phyloP scores from a whole-genome alignment of 2,329 filamentous ascomycete species.

The Colletotrichum spaethianum region DNA sequence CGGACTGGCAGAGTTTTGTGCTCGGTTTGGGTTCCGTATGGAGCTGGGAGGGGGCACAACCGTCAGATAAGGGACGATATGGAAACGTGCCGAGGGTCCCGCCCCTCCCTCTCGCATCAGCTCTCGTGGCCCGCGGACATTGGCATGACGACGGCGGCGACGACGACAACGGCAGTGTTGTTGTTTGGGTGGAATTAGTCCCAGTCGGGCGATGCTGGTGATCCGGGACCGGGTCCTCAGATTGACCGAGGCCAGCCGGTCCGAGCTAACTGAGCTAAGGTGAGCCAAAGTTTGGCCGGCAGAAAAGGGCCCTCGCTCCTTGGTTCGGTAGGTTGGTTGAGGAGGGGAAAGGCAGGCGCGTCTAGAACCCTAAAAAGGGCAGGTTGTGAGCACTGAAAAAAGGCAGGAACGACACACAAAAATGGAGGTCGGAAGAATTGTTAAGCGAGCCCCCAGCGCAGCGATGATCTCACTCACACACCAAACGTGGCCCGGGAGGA shows the following conservation, averaged over 20 bases:
- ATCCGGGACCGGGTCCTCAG: conserved; percentile 27
- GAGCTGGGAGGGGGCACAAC: conserved; percentile 13
- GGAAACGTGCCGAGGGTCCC: conserved; percentile 30
- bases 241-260: conserved; percentile 26
- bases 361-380: conserved; percentile 37
- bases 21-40: conserved; percentile 35
- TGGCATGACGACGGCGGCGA: neutral
- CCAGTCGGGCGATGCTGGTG: neutral
- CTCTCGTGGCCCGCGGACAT: neutral
- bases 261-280: neutral
- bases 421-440: conserved; percentile 34
- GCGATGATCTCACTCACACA: conserved; percentile 34
- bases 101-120: conserved; percentile 31
- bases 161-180: neutral
- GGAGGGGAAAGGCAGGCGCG: conserved; percentile 15
- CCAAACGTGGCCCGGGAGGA: neutral
- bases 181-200: neutral
- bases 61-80: conserved; percentile 6
- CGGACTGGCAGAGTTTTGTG: conserved; percentile 27
- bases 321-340: neutral
- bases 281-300: neutral
- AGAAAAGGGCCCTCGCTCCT: neutral
- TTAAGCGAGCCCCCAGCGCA: conserved; percentile 33
- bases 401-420: conserved; percentile 33
- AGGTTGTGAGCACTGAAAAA: conserved; percentile 12